These are phyloP conservation scores for Kluyveromyces sp. DNA, from an alignment of 1,139 yeast genomes.

Conservation along the genomic window DNA sequence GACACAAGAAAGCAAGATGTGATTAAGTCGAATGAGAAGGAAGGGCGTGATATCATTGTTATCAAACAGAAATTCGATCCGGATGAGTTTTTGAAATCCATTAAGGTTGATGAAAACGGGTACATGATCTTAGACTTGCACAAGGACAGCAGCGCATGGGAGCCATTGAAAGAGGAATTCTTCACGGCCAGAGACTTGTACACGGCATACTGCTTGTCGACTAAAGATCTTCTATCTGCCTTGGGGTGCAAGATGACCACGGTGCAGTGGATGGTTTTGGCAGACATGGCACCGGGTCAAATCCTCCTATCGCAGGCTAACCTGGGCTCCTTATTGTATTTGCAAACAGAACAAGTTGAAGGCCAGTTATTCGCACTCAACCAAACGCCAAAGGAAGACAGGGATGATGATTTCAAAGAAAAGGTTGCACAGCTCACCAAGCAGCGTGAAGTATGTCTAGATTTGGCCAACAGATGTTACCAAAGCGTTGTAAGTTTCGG, in stretches of 20 bases:
- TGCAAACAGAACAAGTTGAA: slow-evolving; percentile 64
- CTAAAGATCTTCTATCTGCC: slow-evolving; percentile 61
- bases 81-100: slow-evolving; percentile 24
- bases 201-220: slow-evolving; percentile 57
- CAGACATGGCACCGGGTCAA: slow-evolving; percentile 62
- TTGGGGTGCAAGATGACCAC: slow-evolving; percentile 56
- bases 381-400: slow-evolving; percentile 20
- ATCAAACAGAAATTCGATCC: slow-evolving; percentile 18
- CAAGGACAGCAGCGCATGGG: slow-evolving; percentile 46
- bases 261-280: slow-evolving; percentile 65
- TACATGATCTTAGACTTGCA: slow-evolving; percentile 27
- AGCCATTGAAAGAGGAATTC: slow-evolving; percentile 67
- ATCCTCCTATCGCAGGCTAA: slow-evolving; percentile 61
- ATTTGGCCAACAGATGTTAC: slow-evolving; percentile 41
- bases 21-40: slow-evolving; percentile 11
- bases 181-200: slow-evolving; percentile 66
- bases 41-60: slow-evolving; percentile 11
- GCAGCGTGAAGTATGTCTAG: slow-evolving; percentile 37
- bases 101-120: slow-evolving; percentile 27
- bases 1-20: slow-evolving; percentile 24
- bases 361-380: slow-evolving; percentile 34
- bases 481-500: slow-evolving; percentile 50
- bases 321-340: slow-evolving; percentile 61
- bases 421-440: slow-evolving; percentile 19
- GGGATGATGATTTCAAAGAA: slow-evolving; percentile 21